Conservation (phyloP, 2,329 filamentous ascomycete species). For the Byssochlamys sp. region DNA sequence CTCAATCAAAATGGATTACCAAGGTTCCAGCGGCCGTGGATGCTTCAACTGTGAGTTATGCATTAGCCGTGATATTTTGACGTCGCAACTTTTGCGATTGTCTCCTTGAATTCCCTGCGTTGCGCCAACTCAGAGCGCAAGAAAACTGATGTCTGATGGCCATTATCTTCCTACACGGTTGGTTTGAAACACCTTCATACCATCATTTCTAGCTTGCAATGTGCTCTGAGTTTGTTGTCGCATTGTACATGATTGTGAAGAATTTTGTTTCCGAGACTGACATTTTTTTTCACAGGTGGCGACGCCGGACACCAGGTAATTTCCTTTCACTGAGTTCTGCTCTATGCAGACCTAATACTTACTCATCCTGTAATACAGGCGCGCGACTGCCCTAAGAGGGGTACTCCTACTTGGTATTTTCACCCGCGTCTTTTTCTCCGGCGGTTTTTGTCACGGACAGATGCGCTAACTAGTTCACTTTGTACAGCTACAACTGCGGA, state of each 20-base stretch:
- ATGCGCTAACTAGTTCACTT: constrained; percentile 13
- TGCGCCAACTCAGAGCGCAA: not conserved
- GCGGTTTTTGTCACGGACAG: not conserved
- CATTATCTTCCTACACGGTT: not conserved
- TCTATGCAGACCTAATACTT: not conserved
- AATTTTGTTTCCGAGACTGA: constrained; percentile 11
- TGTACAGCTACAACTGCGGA: constrained; percentile 69
- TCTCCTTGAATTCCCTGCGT: not conserved
- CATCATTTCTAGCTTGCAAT: not conserved
- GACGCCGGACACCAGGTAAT: constrained; percentile 66
- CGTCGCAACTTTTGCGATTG: not conserved
- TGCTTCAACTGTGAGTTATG: constrained; percentile 51
- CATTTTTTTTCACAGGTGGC: constrained; percentile 48
- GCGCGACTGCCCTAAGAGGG: constrained; percentile 77
- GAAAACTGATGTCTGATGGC: not conserved
- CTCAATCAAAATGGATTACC: constrained; percentile 39
- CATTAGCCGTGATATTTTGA: constrained; percentile 2
- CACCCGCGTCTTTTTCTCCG: not conserved
- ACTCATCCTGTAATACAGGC: constrained; percentile 43
- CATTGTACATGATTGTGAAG: not conserved
- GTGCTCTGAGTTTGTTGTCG: not conserved
- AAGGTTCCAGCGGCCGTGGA: constrained; percentile 38
- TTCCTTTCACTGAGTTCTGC: constrained; percentile 8
- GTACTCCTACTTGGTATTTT: constrained; percentile 68
- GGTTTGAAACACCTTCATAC: not conserved